Conservation (phyloP, 306 rosid species). For the Acacia acuminata region DNA sequence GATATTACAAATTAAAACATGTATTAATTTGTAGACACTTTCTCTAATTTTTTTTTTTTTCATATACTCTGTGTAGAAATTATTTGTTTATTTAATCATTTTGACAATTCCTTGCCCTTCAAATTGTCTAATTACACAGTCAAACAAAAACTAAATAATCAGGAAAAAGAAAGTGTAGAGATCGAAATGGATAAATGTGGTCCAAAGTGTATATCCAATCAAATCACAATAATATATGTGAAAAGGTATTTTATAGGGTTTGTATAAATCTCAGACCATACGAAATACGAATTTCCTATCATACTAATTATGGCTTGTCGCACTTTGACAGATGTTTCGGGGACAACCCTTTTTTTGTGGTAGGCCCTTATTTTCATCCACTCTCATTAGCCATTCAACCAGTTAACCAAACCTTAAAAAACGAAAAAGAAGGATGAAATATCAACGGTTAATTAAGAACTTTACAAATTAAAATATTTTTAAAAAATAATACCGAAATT, state of each 20-base stretch:
- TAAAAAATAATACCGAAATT: not conserved
- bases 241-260: not conserved
- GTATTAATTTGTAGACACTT: not conserved
- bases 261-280: constrained; percentile 48
- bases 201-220: constrained; percentile 32
- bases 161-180: not conserved
- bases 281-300: constrained; percentile 23
- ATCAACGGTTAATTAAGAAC: not conserved
- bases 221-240: constrained; percentile 23
- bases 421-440: not conserved
- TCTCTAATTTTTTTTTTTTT: no score
- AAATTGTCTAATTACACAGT: not conserved
- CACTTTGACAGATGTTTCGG: constrained; percentile 39
- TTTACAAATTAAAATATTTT: not conserved
- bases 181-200: constrained; percentile 20
- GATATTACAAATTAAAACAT: not conserved
- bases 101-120: not conserved
- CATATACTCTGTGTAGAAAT: not conserved
- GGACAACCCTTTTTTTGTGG: constrained; percentile 41
- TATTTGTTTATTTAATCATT: not conserved
- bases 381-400: not conserved
- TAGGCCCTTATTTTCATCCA: constrained; percentile 26
- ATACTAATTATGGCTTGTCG: constrained; percentile 27
- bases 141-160: not conserved
- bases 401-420: not conserved